These are phyloP conservation scores for Aaosphaeria arxii DNA, from an alignment of 2,329 filamentous ascomycete species.

Conservation along the genomic window DNA sequence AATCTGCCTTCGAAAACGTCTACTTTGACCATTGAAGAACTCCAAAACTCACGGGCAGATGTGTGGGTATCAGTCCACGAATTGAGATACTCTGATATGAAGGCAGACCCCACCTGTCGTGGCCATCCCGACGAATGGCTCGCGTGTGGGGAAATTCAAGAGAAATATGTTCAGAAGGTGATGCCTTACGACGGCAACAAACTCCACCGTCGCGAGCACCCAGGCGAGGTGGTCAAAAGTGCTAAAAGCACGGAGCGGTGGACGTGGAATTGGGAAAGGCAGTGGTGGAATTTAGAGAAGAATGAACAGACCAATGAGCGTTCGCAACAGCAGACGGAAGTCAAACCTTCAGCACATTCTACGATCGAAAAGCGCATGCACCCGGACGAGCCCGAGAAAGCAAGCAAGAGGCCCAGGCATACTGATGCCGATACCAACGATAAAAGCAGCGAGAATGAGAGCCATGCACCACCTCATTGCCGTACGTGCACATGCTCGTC, in stretches of 20 bases:
- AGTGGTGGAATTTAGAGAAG: background rate
- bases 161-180: slow-evolving; percentile 6
- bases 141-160: slow-evolving; percentile 5
- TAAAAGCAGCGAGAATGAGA: too few relatives aligned
- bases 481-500: too few relatives aligned
- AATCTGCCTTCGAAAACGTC: background rate
- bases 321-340: background rate
- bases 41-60: slow-evolving; percentile 1
- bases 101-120: background rate
- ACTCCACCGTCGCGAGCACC: slow-evolving; percentile 4
- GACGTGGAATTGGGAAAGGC: background rate
- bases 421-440: background rate
- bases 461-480: too few relatives aligned
- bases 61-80: slow-evolving; percentile 11
- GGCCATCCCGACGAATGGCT: slow-evolving; percentile 18
- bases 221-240: background rate
- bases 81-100: slow-evolving; percentile 6
- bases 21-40: background rate
- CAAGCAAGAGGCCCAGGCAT: background rate
- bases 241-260: background rate
- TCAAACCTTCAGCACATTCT: background rate
- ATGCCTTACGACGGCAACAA: slow-evolving; percentile 13
- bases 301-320: background rate
- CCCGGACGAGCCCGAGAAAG: background rate
- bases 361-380: background rate